Conservation (phyloP, 2,329 filamentous ascomycete species). For the Phyllosticta citribraziliensis region DNA sequence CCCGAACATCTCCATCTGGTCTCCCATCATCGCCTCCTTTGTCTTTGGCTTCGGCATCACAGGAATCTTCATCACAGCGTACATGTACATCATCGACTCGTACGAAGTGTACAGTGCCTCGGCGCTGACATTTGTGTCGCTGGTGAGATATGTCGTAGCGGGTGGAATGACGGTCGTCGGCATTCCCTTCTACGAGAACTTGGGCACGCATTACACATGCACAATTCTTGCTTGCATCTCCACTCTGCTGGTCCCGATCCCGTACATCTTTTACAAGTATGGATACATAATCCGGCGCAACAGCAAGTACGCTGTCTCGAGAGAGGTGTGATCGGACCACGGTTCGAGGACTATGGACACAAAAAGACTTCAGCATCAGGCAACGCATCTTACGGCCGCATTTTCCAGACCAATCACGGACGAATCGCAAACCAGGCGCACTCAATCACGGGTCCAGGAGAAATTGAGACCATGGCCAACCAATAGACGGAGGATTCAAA, state of each 20-base stretch:
- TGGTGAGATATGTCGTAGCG: slow-evolving; percentile 32
- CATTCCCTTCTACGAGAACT: slow-evolving; percentile 30
- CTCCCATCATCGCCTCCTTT: slow-evolving; percentile 40
- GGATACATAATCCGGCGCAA: slow-evolving; percentile 14
- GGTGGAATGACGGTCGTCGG: slow-evolving; percentile 32
- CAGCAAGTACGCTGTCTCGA: slow-evolving; percentile 9
- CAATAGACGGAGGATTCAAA: too few species aligned
- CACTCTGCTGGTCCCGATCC: slow-evolving; percentile 22
- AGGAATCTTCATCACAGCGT: slow-evolving; percentile 38
- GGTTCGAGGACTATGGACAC: too few species aligned
- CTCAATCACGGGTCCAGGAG: too few species aligned
- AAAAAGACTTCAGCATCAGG: too few species aligned
- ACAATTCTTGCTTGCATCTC: slow-evolving; percentile 30
- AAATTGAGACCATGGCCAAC: too few species aligned
- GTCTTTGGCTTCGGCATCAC: slow-evolving; percentile 44
- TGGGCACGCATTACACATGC: slow-evolving; percentile 27
- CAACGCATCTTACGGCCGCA: too few species aligned
- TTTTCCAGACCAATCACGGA: too few species aligned
- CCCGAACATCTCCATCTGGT: slow-evolving; percentile 40
- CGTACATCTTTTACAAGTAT: slow-evolving; percentile 26
- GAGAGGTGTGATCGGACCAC: not conserved
- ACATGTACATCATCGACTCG: slow-evolving; percentile 46
- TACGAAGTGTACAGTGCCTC: slow-evolving; percentile 45
- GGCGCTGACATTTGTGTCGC: slow-evolving; percentile 33
- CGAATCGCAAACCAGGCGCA: too few species aligned